Base-by-base conservation (phyloP, 1,284 basidiomycete genomes). In the Tremellales sp. region DNA sequence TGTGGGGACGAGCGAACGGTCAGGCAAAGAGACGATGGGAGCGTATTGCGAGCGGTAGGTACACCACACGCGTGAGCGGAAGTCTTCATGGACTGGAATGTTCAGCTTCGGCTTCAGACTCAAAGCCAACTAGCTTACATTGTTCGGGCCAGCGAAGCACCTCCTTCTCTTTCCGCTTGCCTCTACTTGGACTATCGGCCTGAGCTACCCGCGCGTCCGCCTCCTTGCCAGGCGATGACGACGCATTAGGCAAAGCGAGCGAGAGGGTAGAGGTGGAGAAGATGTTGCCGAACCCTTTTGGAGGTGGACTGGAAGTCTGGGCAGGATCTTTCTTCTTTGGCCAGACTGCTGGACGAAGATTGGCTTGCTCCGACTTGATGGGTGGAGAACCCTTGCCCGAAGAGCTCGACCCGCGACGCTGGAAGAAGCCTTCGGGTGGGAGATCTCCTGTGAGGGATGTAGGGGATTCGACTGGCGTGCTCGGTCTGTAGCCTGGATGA, bases 1-100 rank as follows among this genome's bases (percentile, higher is more conserved):
- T 0, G 64, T 60, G 0, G 70, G 70, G 4, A 69, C 56, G 21
- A 74, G 64, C 5, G 62, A 52, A 13, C 53, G 46, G 5, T 53
- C 58, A 1, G 69, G 60, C 11, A 75, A 45, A 56, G 89, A 84
- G 22, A 84, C 78, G 58, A 96, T 92, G 1, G 89, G 84, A 1
- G 82, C 76, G 58, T 93, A 94, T 46, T 91, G 86, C 1, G 83
- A 84, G n/a, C 92, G 85, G 73, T 96, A 97, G 0, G 91, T 94
- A 46, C 91, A 80, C 86, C 90, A 94, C 52, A 96, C 79, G 8
- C 86, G 79, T 0, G 87, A 88, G 1, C 84, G 84, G 70, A 93
- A 96, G 73, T 96, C 91, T n/a, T 82, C 78, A 66, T 91, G 90
- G 70, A 96, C 96, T 45, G 81, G n/a, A n/a, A 48, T 22, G 25